Conservation (phyloP, 2,329 filamentous ascomycete genomes). For the Dactylellina haptotyla region DNA sequence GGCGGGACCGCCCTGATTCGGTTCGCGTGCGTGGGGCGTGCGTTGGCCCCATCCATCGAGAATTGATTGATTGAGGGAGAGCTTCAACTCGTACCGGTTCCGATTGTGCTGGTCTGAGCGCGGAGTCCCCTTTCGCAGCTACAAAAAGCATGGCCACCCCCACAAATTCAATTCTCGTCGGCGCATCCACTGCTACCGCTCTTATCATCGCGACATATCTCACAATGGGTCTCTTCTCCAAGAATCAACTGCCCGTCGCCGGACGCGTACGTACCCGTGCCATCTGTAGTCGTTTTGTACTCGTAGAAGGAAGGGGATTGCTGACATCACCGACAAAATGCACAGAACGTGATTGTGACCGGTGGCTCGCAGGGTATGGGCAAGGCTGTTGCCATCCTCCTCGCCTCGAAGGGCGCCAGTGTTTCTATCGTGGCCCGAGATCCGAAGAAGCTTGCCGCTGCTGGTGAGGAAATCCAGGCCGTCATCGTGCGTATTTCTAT, state of each 20-base stretch:
- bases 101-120: too few relatives aligned
- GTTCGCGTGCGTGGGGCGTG: too few relatives aligned
- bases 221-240: constrained; percentile 76
- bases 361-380: constrained; percentile 95
- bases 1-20: too few relatives aligned
- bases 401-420: constrained; percentile 85
- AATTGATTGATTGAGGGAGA: not conserved
- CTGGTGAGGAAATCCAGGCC: constrained; percentile 74
- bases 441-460: constrained; percentile 75
- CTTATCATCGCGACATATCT: constrained; percentile 35
- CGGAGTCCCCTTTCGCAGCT: too few relatives aligned
- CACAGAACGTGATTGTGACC: constrained; percentile 85
- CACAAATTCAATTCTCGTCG: constrained; percentile 6
- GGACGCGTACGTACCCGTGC: constrained; percentile 72
- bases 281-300: constrained; percentile 15
- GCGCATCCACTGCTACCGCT: constrained; percentile 28
- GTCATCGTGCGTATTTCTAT: constrained; percentile 48
- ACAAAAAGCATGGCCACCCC: constrained; percentile 8
- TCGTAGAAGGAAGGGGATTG: too few relatives aligned
- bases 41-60: too few relatives aligned
- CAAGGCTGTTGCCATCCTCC: constrained; percentile 75
- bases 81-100: not conserved
- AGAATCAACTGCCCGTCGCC: constrained; percentile 83
- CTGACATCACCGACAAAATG: constrained; percentile 47
- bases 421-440: constrained; percentile 86